A percentile compares a stretch with the other conserved stretches of the same genome.
These are phyloP conservation scores for Globisporangium rhizosaccharum DNA, from an alignment of 352 stramenopile species.

Conservation along the genomic window DNA sequence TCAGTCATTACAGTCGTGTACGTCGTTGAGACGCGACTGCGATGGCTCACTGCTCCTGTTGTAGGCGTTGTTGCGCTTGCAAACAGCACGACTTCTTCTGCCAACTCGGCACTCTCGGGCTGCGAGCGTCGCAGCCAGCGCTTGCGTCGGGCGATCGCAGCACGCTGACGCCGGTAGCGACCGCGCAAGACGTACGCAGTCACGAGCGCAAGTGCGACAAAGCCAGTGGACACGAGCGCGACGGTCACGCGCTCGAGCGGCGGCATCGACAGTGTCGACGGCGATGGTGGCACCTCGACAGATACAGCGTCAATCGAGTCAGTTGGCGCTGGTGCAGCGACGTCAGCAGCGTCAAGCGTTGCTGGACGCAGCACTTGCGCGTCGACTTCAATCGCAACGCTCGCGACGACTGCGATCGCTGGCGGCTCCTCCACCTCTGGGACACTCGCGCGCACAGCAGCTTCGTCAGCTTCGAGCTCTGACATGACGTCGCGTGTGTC, in stretches of 20 bases:
- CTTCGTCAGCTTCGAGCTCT: constrained; percentile 3
- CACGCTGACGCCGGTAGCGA: constrained; percentile 14
- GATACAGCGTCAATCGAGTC: no score
- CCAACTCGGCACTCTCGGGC: constrained; percentile 18
- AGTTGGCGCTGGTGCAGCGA: no score
- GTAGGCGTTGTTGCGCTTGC: not conserved
- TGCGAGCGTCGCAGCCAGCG: constrained; percentile 23
- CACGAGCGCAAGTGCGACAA: constrained; percentile 15
- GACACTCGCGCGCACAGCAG: not conserved
- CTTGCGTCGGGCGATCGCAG: constrained; percentile 16
- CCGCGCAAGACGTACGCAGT: constrained; percentile 23
- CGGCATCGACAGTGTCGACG: constrained; percentile 1
- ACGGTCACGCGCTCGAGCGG: constrained; percentile 3
- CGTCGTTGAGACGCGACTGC: constrained; percentile 7
- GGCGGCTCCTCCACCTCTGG: not conserved
- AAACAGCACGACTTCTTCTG: constrained; percentile 44
- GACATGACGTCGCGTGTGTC: constrained; percentile 1
- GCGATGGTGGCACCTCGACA: not conserved
- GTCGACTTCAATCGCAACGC: not conserved
- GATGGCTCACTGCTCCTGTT: constrained; percentile 7
- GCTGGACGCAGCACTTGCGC: not conserved
- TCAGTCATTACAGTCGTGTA: not conserved
- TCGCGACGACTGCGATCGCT: not conserved
- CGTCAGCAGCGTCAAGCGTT: not conserved
- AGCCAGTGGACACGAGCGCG: constrained; percentile 3